Evolutionary conservation across 2,329 filamentous ascomycete species (phyloP).

Genomic region (Neocatenulostroma microsporum): DNA sequence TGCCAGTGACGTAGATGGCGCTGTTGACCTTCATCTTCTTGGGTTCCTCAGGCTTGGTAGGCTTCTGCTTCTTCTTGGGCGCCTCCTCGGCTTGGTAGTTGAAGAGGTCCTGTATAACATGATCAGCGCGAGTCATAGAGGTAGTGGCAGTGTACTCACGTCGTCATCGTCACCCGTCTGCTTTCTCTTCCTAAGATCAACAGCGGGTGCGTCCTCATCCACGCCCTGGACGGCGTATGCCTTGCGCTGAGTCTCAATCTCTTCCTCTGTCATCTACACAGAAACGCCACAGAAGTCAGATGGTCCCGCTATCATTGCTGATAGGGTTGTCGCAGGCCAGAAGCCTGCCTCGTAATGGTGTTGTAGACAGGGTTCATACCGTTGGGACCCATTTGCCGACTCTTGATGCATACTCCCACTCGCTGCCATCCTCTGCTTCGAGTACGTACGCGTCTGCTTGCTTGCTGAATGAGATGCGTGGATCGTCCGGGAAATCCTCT

Average conservation of each 20-base stretch:
- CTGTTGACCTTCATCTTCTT: conserved; percentile 58
- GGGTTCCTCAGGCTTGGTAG: conserved; percentile 42
- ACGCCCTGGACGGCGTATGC: conserved; percentile 55
- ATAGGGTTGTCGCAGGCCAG: conserved; percentile 15
- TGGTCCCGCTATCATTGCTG: not conserved
- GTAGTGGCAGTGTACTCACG: not conserved
- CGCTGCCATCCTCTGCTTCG: conserved; percentile 73
- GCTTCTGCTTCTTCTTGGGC: conserved; percentile 33
- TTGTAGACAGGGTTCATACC: conserved; percentile 33
- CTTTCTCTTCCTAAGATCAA: conserved; percentile 32
- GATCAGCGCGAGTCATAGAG: too few species aligned
- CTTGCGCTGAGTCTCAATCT: conserved; percentile 53
- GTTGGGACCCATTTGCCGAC: conserved; percentile 68
- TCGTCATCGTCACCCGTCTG: conserved; percentile 15
- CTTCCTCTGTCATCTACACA: conserved; percentile 51
- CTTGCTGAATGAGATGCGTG: conserved; percentile 80
- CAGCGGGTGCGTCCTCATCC: conserved; percentile 43
- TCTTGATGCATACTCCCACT: conserved; percentile 71
- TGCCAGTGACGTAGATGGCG: conserved; percentile 82
- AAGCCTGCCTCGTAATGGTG: conserved; percentile 12
- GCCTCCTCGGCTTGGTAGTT: too few species aligned
- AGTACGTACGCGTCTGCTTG: conserved; percentile 68
- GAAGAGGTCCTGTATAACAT: too few species aligned
- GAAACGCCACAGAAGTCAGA: conserved; percentile 1
- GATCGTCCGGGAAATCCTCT: conserved; percentile 65